Conservation (phyloP, 768 basidiomycete species). For the Suillus cothurnatus region DNA sequence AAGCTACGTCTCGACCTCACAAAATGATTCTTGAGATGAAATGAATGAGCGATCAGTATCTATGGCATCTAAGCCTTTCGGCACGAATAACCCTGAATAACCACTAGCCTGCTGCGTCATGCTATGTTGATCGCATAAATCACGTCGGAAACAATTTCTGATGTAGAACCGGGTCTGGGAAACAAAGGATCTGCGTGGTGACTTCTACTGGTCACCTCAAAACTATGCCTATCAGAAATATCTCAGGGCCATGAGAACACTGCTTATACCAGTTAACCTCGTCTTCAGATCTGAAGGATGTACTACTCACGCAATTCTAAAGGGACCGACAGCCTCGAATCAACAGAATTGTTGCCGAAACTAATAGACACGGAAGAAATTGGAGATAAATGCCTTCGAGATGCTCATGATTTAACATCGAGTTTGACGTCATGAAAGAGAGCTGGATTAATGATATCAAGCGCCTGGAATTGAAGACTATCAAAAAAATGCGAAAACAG, state of each 20-base stretch:
- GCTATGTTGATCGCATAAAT: conserved; percentile 95
- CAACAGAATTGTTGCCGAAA: conserved; percentile 25
- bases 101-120: background rate
- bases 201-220: conserved; percentile 75
- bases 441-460: conserved; percentile 32
- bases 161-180: conserved; percentile 80
- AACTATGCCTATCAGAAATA: no score
- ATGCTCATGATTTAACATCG: conserved; percentile 21
- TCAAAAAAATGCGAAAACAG: no score
- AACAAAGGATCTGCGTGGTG: conserved; percentile 90
- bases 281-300: conserved; percentile 18
- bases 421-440: conserved; percentile 25
- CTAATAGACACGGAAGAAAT: no score
- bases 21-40: background rate
- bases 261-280: conserved; percentile 9
- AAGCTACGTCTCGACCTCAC: no score
- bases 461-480: conserved; percentile 29
- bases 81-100: background rate
- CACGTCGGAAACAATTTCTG: conserved; percentile 91
- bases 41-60: background rate
- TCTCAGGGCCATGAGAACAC: no score
- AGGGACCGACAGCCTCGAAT: conserved; percentile 26
- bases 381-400: conserved; percentile 2
- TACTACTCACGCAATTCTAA: conserved; percentile 25
- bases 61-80: background rate